Evolutionary conservation across 1,139 yeast genomes (phyloP).

Genomic region (Yamadazyma membranifaciens): DNA sequence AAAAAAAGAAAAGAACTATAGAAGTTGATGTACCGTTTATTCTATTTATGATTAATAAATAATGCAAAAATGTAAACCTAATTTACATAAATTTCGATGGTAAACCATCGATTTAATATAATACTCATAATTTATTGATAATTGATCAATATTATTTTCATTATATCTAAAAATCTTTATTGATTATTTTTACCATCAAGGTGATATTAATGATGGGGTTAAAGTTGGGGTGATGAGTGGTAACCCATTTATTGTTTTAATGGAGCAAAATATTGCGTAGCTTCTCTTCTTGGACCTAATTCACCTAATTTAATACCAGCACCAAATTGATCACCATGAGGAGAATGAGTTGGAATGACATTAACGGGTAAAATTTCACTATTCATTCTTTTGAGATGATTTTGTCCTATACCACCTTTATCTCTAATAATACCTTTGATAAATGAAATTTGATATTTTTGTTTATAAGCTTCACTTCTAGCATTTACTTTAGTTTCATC

Average conservation of each 20-base stretch:
- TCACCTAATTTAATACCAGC: slow-evolving; percentile 45
- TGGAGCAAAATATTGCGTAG: slow-evolving; percentile 43
- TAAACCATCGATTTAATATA: too few relatives aligned
- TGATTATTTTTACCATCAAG: too few relatives aligned
- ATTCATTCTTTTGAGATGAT: slow-evolving; percentile 36
- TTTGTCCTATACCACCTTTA: slow-evolving; percentile 49
- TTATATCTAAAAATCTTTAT: neutral
- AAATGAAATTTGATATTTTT: slow-evolving; percentile 42
- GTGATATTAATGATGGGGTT: too few relatives aligned
- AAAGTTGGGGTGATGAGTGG: too few relatives aligned
- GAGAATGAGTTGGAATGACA: slow-evolving; percentile 45
- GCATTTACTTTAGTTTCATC: slow-evolving; percentile 37
- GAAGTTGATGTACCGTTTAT: slow-evolving; percentile 5
- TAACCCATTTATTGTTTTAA: slow-evolving; percentile 10
- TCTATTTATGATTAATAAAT: slow-evolving; percentile 7
- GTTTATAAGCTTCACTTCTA: slow-evolving; percentile 39
- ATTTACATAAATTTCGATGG: slow-evolving; percentile 2
- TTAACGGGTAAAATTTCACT: slow-evolving; percentile 31
- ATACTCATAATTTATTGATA: too few relatives aligned
- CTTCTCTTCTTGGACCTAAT: slow-evolving; percentile 49
- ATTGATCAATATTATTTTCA: too few relatives aligned
- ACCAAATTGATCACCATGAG: slow-evolving; percentile 42
- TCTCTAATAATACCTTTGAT: slow-evolving; percentile 44
- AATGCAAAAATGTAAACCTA: slow-evolving; percentile 8
- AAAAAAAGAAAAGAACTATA: neutral